Evolutionary conservation across 2,329 filamentous ascomycete genomes (phyloP), one percentile per base, ranked within the genome.

Genomic region (Graphilbum fragrans): DNA sequence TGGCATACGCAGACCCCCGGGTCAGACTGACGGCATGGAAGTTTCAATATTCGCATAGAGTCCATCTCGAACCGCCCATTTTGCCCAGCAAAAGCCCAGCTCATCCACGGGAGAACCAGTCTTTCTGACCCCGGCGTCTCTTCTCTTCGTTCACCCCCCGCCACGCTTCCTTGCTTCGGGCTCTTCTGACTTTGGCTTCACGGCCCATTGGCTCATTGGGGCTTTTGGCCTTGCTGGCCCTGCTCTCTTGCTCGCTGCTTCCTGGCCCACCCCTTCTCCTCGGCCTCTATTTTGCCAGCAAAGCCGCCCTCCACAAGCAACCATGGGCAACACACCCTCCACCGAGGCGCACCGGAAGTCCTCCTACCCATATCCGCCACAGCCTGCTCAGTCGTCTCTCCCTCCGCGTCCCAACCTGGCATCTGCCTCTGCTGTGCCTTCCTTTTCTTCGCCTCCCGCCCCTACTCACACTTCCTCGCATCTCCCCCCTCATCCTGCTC

Each of bases 281-380:
- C 29, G 7, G 11, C n/a, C 29, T 31, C 29, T 16, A n/a, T n/a
- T n/a, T n/a, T n/a, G n/a, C n/a, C n/a, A n/a, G n/a, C n/a, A n/a
- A n/a, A n/a, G n/a, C n/a, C n/a, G 6, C 29, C 16, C 11, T 42
- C 31, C 5, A 12, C n/a, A 16, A 40, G 38, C 45, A 52, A 57
- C 43, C 49, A 74, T 74, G 70, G 70, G 70, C 41, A 74, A 74
- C 53, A 56, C 60, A 36, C 55, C 65, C 42, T 74, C 69, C 35
- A 55, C 61, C 49, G 64, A 69, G 55, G 60, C 60, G 53, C 49
- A 50, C 47, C 57, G 53, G 44, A 59, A 54, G 50, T 34, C 32
- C n/a, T 17, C 10, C 5, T 6, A 6, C 9, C 31, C 31, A 32
- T n/a, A n/a, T 32, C 16, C 31, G 10, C 43, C 57, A 41, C 29